Percentiles rank a stretch among this genome's conserved stretches.
phyloP scores from a whole-genome alignment of 805 yeast species.

The Trichomonascus vanleenenianus region DNA sequence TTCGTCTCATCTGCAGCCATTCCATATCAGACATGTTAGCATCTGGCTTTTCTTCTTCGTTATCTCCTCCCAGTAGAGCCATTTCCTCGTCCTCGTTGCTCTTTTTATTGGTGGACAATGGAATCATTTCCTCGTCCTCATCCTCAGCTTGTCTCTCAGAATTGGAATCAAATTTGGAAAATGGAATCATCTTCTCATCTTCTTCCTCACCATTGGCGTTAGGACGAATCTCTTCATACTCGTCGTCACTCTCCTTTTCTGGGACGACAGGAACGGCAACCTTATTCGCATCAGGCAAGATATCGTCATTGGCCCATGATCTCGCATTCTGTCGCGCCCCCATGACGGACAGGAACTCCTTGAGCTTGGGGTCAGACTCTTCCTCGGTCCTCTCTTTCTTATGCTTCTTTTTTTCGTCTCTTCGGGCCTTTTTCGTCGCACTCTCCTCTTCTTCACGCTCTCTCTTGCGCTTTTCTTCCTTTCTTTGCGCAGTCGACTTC shows the following conservation, averaged over 20 bases:
- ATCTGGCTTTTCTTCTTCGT: slow-evolving; percentile 16
- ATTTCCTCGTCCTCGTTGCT: slow-evolving; percentile 22
- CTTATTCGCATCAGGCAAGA: not conserved
- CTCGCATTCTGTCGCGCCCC: slow-evolving; percentile 62
- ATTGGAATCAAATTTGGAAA: not conserved
- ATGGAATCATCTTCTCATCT: slow-evolving; percentile 38
- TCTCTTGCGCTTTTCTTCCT: slow-evolving; percentile 10
- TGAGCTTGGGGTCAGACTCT: slow-evolving; percentile 36
- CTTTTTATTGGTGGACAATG: slow-evolving; percentile 28
- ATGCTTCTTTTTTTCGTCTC: slow-evolving; percentile 34
- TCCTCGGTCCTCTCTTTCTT: slow-evolving; percentile 31
- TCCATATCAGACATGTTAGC: slow-evolving; percentile 61
- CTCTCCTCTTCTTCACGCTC: slow-evolving; percentile 38
- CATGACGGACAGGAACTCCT: slow-evolving; percentile 77
- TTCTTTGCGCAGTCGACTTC: slow-evolving; percentile 12
- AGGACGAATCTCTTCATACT: slow-evolving; percentile 26
- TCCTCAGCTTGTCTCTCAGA: slow-evolving; percentile 28
- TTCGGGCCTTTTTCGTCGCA: slow-evolving; percentile 10
- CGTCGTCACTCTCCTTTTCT: slow-evolving; percentile 38
- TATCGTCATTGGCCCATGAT: slow-evolving; percentile 60
- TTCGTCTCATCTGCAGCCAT: slow-evolving; percentile 75
- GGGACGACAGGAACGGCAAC: slow-evolving; percentile 9
- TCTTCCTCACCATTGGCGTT: slow-evolving; percentile 32
- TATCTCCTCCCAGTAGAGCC: slow-evolving; percentile 20
- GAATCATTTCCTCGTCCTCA: slow-evolving; percentile 46